Evolutionary conservation across 345 rosid species (phyloP), one percentile per base, ranked within the genome.

Genomic region (Eucalyptus victrix): DNA sequence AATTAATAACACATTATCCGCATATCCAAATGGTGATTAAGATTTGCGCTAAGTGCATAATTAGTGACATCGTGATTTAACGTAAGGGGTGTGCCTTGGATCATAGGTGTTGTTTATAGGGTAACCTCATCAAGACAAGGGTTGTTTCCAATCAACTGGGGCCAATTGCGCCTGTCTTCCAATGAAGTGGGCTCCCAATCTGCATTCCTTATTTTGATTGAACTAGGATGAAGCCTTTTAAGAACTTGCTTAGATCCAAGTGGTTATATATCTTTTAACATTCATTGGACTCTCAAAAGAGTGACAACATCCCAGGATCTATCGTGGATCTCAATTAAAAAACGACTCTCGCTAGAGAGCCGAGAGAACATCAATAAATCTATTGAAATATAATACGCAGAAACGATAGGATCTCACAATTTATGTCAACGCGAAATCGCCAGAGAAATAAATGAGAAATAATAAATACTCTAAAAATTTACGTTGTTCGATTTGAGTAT

Each of bases 381-480:
- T 50, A 0, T 16, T 50, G 7, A 16, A 50, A 50, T 50, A 50
- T 50, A 50, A 50, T 50, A 50, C 2, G 1, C 8, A 8, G 2
- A 50, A 50, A 50, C 0, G 3, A 50, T 2, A 17, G 0, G 4
- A 17, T 50, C 0, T 50, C 17, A 3, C 1, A 2, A 50, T 16
- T 50, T 50, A 50, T 4, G 1, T 50, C 3, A 50, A 16, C 0
- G 2, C 21, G 8, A 50, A 50, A 50, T 50, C 19, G 3, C 0
- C 1, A 16, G 7, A 50, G 3, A 50, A 50, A 50, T 50, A 50
- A 50, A 50, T 0, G 8, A 50, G 0, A 50, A 50, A 50, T 50
- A 50, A 50, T 17, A 50, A 50, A 0, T 0, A 17, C 21, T 6
- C 21, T 6, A 50, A 0, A 50, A 50, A 6, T 50, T 50, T 50